phyloP scores from a whole-genome alignment of 805 yeast genomes.

The Hanseniaspora valbyensis region DNA sequence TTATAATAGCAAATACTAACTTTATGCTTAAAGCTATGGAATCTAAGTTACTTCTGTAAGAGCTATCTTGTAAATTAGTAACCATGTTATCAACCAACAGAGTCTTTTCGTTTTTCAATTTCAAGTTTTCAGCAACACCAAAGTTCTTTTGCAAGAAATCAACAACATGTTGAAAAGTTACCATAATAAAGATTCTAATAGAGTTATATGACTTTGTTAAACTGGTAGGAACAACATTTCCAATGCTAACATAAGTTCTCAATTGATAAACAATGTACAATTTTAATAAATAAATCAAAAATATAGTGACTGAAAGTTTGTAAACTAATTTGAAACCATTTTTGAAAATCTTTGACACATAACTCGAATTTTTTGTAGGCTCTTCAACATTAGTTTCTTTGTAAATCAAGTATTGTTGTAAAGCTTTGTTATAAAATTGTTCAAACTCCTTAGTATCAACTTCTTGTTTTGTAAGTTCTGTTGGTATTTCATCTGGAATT shows the following conservation, averaged over 20 bases:
- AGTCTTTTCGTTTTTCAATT: constrained; percentile 9
- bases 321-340: constrained; percentile 3
- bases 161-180: constrained; percentile 2
- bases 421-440: constrained; percentile 11
- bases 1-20: neutral
- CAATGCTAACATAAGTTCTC: constrained; percentile 7
- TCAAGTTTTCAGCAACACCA: constrained; percentile 5
- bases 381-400: neutral
- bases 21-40: neutral
- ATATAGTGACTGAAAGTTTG: constrained; percentile 2
- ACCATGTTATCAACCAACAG: constrained; percentile 5
- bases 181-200: constrained; percentile 4
- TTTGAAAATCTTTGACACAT: neutral
- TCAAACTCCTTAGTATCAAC: constrained; percentile 11
- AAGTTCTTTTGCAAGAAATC: constrained; percentile 6
- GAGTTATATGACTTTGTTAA: neutral
- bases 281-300: constrained; percentile 12
- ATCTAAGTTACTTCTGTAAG: constrained; percentile 1
- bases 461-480: neutral
- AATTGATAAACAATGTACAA: constrained; percentile 16
- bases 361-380: neutral
- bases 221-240: neutral
- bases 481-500: neutral
- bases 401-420: constrained; percentile 11
- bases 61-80: neutral